Percentiles rank a stretch among this genome's conserved stretches.
Evolutionary conservation across 1,284 basidiomycete genomes (phyloP).

Genomic region (Rhodotorula glutinis): DNA sequence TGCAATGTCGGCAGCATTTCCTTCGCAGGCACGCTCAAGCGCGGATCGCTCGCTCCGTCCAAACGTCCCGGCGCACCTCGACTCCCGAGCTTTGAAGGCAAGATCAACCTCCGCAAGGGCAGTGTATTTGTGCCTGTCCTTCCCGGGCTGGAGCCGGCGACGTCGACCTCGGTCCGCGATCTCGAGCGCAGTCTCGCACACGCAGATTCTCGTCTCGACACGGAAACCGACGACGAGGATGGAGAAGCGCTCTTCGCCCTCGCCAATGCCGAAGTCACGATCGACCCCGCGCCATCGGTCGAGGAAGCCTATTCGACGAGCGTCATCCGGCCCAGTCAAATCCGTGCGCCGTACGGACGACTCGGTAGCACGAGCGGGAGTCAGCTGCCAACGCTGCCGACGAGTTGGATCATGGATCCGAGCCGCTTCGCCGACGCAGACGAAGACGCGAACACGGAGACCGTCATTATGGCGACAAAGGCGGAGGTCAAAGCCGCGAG

Average conservation of each 20-base stretch:
- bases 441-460: background rate
- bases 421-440: background rate
- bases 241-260: constrained; percentile 43
- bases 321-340: constrained; percentile 33
- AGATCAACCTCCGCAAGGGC: constrained; percentile 47
- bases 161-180: too few species aligned
- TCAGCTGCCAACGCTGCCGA: constrained; percentile 29
- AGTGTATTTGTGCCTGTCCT: constrained; percentile 49
- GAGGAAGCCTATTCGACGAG: constrained; percentile 25
- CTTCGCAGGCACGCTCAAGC: constrained; percentile 57
- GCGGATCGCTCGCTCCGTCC: constrained; percentile 39
- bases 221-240: constrained; percentile 52
- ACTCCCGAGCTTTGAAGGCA: constrained; percentile 71
- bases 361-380: constrained; percentile 15
- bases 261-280: constrained; percentile 58
- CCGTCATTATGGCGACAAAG: background rate
- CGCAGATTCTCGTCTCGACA: background rate
- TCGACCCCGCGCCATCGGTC: constrained; percentile 47
- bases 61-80: constrained; percentile 55
- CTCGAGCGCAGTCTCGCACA: background rate
- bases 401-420: constrained; percentile 29
- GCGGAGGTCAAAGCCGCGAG: background rate
- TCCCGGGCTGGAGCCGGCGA: constrained; percentile 45
- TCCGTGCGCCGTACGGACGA: constrained; percentile 16
- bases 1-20: constrained; percentile 75